phyloP scores from a whole-genome alignment of 257 asterid genomes.

The Rehmannia glutinosa region DNA sequence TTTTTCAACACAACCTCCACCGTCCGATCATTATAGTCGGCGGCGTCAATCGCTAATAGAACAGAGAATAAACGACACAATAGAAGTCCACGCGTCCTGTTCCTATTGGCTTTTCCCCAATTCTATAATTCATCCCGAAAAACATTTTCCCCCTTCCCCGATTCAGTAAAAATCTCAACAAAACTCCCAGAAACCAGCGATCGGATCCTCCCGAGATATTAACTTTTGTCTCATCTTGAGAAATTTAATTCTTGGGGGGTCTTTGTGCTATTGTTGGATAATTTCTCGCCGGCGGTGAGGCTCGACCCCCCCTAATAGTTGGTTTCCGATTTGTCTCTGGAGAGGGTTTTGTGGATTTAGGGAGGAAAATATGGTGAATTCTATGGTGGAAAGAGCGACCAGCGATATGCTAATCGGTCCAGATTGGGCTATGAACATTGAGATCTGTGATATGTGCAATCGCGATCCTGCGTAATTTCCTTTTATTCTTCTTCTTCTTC shows the following conservation, averaged over 20 bases:
- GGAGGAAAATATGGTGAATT: slow-evolving; percentile 63
- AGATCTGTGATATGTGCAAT: slow-evolving; percentile 98
- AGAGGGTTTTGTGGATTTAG: slow-evolving; percentile 27
- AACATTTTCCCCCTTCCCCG: neutral
- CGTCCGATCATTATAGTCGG: slow-evolving; percentile 47
- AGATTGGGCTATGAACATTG: slow-evolving; percentile 99
- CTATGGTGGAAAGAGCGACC: slow-evolving; percentile 95
- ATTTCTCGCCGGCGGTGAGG: slow-evolving; percentile 14
- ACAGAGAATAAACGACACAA: neutral
- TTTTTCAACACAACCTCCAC: slow-evolving; percentile 22
- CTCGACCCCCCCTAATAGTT: neutral
- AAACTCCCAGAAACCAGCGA: slow-evolving; percentile 33
- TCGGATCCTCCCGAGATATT: slow-evolving; percentile 37
- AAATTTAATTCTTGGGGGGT: slow-evolving; percentile 7
- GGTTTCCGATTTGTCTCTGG: slow-evolving; percentile 10
- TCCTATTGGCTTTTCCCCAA: slow-evolving; percentile 10
- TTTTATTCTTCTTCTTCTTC: neutral
- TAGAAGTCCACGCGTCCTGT: slow-evolving; percentile 25
- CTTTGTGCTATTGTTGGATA: neutral
- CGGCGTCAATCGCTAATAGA: slow-evolving; percentile 26
- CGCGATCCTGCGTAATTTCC: slow-evolving; percentile 85
- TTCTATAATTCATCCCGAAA: slow-evolving; percentile 19
- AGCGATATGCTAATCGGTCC: slow-evolving; percentile 98
- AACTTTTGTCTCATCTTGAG: slow-evolving; percentile 9
- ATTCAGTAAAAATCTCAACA: slow-evolving; percentile 32